phyloP scores from a whole-genome alignment of 78 protist genomes.

The Dictyostelium firmibasis region DNA sequence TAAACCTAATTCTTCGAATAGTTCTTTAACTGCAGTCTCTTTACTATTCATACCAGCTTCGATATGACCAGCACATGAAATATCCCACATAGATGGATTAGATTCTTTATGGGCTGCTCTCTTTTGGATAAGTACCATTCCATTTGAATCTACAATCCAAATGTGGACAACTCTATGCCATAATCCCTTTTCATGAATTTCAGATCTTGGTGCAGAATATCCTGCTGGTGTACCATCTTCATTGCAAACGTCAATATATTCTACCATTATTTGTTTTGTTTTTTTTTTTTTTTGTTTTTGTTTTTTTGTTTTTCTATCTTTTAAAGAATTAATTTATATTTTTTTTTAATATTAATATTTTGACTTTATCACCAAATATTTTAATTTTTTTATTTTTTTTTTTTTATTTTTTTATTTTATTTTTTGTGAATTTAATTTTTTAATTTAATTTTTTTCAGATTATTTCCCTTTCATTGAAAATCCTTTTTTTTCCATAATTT shows the following conservation, averaged over 20 bases:
- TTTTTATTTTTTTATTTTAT: no score
- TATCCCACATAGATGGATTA: conserved; percentile 45
- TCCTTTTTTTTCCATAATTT: no score
- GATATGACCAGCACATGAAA: conserved; percentile 70
- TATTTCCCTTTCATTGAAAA: no score
- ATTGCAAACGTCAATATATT: not conserved
- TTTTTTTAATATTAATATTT: not conserved
- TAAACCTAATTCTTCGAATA: conserved; percentile 57
- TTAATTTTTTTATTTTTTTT: not conserved
- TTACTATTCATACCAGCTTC: conserved; percentile 55
- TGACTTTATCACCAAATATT: not conserved
- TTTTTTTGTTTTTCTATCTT: not conserved
- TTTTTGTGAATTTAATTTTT: no score
- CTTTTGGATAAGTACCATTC: conserved; percentile 42
- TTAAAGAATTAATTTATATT: not conserved
- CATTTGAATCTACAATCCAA: conserved; percentile 27
- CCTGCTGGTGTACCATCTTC: conserved; percentile 2
- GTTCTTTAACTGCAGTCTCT: conserved; percentile 37
- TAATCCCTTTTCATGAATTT: conserved; percentile 25
- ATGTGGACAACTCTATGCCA: conserved; percentile 39
- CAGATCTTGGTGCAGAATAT: conserved; percentile 24
- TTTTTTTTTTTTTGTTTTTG: not conserved
- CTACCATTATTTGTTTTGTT: not conserved
- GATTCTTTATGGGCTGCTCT: conserved; percentile 39
- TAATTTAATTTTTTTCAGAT: no score